Evolutionary conservation across 345 rosid species (phyloP).

Genomic region (Mallotus nudiflorus): DNA sequence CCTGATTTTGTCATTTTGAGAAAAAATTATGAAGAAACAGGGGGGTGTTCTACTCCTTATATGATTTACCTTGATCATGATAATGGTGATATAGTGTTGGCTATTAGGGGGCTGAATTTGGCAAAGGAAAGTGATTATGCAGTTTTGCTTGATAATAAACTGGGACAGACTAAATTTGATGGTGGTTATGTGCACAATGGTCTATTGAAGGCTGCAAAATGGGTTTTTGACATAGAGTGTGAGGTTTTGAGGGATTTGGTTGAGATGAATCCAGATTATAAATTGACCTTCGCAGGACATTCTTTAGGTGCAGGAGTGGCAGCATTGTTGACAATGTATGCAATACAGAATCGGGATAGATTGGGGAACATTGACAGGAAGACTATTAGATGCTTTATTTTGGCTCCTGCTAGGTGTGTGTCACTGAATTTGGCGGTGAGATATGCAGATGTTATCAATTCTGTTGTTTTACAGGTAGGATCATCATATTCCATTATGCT

Average conservation of each 20-base stretch:
- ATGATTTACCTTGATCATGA: constrained; percentile 79
- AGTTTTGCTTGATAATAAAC: constrained; percentile 78
- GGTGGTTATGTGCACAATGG: constrained; percentile 97
- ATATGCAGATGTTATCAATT: constrained; percentile 82
- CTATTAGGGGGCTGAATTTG: constrained; percentile 78
- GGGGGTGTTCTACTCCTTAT: constrained; percentile 73
- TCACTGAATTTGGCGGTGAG: constrained; percentile 90
- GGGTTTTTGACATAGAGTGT: constrained; percentile 72
- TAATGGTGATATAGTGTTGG: constrained; percentile 58
- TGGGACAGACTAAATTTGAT: constrained; percentile 82
- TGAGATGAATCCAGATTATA: constrained; percentile 60
- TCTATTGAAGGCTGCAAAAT: constrained; percentile 71
- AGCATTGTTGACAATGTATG: constrained; percentile 60
- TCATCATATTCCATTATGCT: not conserved
- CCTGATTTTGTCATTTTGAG: constrained; percentile 63
- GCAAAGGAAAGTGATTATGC: constrained; percentile 88
- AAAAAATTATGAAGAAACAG: constrained; percentile 63
- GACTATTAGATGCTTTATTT: constrained; percentile 75
- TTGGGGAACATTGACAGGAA: constrained; percentile 75
- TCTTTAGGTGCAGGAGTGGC: constrained; percentile 88
- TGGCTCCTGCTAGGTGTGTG: constrained; percentile 92
- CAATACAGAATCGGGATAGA: constrained; percentile 54
- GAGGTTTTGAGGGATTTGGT: constrained; percentile 58
- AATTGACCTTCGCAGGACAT: constrained; percentile 85
- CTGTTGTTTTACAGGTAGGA: constrained; percentile 83